These are phyloP conservation scores for Davidsoniella eucalypti DNA, from an alignment of 2,329 filamentous ascomycete species.

Conservation along the genomic window DNA sequence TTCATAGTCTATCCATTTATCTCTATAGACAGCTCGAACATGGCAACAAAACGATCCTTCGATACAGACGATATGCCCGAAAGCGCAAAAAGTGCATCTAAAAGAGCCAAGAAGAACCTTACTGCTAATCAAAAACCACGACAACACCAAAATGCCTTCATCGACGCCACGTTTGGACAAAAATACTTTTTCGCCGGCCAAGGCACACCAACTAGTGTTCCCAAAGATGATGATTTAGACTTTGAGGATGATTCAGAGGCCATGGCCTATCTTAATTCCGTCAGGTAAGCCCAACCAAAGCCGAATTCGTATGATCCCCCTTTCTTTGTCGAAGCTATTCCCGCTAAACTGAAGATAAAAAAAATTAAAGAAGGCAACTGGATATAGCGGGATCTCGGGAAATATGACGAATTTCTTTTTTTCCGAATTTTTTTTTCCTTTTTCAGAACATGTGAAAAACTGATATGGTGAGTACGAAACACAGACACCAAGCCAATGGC, in stretches of 20 bases:
- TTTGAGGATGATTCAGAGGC: constrained; percentile 54
- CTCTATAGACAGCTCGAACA: not conserved
- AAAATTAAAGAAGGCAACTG: too few relatives aligned
- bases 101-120: constrained; percentile 6
- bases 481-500: constrained; percentile 55
- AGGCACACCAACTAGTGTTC: constrained; percentile 29
- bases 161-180: constrained; percentile 54
- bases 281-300: constrained; percentile 38
- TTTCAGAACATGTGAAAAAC: constrained; percentile 14
- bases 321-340: constrained; percentile 3
- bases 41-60: constrained; percentile 9
- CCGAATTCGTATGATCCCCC: not conserved
- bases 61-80: not conserved
- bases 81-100: not conserved
- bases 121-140: constrained; percentile 25
- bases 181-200: constrained; percentile 54
- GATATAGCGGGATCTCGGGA: not conserved
- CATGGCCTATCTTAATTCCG: constrained; percentile 52
- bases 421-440: too few relatives aligned
- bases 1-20: not conserved
- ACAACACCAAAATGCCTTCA: constrained; percentile 27
- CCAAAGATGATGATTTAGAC: constrained; percentile 40
- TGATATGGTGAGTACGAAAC: constrained; percentile 32
- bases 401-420: too few relatives aligned
- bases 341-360: not conserved